Evolutionary conservation across 495 filamentous ascomycete genomes (phyloP).

Genomic region (Bombardia bombarda): DNA sequence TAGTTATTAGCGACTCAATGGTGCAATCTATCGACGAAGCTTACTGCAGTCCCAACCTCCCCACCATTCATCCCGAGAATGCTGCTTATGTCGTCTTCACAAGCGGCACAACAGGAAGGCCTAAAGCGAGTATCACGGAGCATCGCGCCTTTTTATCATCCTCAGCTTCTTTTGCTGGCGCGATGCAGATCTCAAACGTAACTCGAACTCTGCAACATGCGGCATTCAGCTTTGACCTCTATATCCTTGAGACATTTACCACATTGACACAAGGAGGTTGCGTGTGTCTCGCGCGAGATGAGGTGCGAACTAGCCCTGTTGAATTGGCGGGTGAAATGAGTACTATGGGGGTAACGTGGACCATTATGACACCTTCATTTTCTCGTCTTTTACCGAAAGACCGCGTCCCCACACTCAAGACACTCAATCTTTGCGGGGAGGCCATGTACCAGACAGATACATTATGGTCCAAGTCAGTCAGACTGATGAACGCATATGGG

Average conservation of each 20-base stretch:
- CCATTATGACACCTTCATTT: conserved; percentile 45
- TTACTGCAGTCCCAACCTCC: background rate
- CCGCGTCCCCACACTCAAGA: conserved; percentile 31
- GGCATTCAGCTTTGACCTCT: conserved; percentile 52
- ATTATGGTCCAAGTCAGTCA: conserved; percentile 12
- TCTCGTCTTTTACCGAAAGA: conserved; percentile 27
- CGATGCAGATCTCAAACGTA: conserved; percentile 25
- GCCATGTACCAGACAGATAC: conserved; percentile 11
- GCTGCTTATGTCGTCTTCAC: conserved; percentile 50
- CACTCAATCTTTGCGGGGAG: conserved; percentile 36
- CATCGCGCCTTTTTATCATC: conserved; percentile 31
- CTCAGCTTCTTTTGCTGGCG: conserved; percentile 27
- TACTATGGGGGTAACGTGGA: conserved; percentile 41
- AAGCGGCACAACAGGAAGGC: conserved; percentile 52
- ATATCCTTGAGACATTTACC: conserved; percentile 47
- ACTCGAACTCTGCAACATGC: conserved; percentile 50
- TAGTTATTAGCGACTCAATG: background rate
- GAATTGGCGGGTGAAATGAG: conserved; percentile 21
- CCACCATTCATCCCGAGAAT: conserved; percentile 8
- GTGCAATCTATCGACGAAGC: background rate
- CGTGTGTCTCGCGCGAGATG: conserved; percentile 26
- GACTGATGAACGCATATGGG: conserved; percentile 28
- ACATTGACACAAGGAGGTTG: conserved; percentile 37
- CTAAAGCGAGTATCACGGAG: conserved; percentile 36
- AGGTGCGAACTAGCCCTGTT: conserved; percentile 19